Evolutionary conservation across 2,329 filamentous ascomycete species (phyloP), one percentile per base, ranked within the genome.

Genomic region (Colletotrichum higginsianum): DNA sequence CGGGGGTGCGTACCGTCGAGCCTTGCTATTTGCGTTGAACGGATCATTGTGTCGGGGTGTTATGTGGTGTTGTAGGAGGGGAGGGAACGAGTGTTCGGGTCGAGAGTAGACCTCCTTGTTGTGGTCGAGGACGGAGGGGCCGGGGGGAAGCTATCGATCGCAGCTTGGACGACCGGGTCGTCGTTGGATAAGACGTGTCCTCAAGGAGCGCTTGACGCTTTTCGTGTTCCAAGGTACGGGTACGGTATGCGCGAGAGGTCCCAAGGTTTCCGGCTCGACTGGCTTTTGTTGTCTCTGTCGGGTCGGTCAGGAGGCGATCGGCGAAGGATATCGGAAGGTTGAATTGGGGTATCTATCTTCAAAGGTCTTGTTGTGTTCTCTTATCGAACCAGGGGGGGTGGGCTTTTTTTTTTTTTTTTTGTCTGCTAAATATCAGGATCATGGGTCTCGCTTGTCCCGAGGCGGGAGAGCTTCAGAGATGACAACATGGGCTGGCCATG

Each of bases 21-120:
- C 83, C 96, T 90, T 75, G 94, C 93, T 85, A 99, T 98, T 85
- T 98, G 94, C 64, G 96, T 99, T 78, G 95, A 96, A 82, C 90
- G 91, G 79, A 98, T 96, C 95, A 96, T 96, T 35, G 76, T 82
- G 50, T 52, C 42, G 42, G 21, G 75, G 13, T 61, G 21, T 58
- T 26, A 4, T 26, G n/a, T 53, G 50, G 23, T 30, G 53, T 66
- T 56, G 23, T 13, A 40, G 52, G 30, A 55, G 2, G 13, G 47
- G 30, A 15, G 50, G 13, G 40, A 12, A 35, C 26, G 40, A 8
- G 35, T 64, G 44, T 47, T 26, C n/a, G 55, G 49, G 21, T 44
- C 63, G 62, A 61, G 3, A 30, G 26, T 26, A 26, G 26, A 26
- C 26, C 46, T 61, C 58, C 21, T 18, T 38, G 4, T 26, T 49